Evolutionary conservation across 1,284 basidiomycete species (phyloP).

Genomic region (Flammula alnicola): DNA sequence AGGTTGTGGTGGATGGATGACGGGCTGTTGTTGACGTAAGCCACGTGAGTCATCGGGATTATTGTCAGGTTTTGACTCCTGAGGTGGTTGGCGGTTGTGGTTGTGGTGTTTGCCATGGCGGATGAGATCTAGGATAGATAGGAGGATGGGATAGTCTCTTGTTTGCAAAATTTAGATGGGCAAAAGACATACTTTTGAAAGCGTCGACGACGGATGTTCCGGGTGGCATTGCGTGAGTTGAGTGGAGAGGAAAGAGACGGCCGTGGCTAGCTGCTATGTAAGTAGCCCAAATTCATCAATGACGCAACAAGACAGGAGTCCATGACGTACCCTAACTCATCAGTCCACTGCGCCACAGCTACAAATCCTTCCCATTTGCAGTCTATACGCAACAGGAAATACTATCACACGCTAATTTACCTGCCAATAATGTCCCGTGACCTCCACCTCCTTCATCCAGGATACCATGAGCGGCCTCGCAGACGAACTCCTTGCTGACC

Average conservation of each 20-base stretch:
- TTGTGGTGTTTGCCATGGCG: constrained; percentile 82
- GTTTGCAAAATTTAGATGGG: constrained; percentile 18
- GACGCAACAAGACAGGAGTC: constrained; percentile 24
- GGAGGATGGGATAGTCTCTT: constrained; percentile 20
- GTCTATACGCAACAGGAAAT: not conserved
- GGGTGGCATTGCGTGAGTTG: constrained; percentile 37
- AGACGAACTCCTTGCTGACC: constrained; percentile 88
- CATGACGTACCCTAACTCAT: constrained; percentile 13
- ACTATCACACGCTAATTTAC: constrained; percentile 7
- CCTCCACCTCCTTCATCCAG: not conserved
- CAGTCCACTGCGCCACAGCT: not conserved
- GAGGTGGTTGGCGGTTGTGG: constrained; percentile 32
- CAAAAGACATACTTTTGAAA: constrained; percentile 64
- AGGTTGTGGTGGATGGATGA: constrained; percentile 30
- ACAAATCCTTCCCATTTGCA: not conserved
- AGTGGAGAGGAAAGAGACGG: constrained; percentile 1
- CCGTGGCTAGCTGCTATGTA: constrained; percentile 10
- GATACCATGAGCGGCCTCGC: constrained; percentile 73
- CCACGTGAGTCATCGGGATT: constrained; percentile 30
- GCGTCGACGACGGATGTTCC: constrained; percentile 64
- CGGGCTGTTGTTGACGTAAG: constrained; percentile 29
- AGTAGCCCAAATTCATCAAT: constrained; percentile 18
- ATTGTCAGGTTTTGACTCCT: constrained; percentile 26
- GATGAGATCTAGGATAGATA: constrained; percentile 70
- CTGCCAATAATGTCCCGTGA: not conserved